Conservation (phyloP, 1,139 yeast genomes). For the Geotrichum carabidarum region DNA sequence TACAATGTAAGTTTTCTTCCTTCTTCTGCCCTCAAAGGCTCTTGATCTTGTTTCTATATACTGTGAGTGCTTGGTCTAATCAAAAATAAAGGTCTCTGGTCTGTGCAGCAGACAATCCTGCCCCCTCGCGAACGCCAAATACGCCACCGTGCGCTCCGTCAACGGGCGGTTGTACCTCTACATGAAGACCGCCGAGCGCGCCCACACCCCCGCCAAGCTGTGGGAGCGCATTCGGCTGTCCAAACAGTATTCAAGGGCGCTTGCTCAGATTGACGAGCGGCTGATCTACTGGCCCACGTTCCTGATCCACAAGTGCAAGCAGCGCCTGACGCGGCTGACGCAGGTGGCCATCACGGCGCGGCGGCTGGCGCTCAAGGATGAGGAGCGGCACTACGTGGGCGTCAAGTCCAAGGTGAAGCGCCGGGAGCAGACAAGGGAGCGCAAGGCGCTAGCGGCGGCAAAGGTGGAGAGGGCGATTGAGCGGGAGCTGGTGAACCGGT, state of each 20-base stretch:
- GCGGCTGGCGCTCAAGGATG: conserved; percentile 82
- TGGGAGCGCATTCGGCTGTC: conserved; percentile 93
- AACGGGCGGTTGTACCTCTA: conserved; percentile 86
- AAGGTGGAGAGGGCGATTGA: conserved; percentile 94
- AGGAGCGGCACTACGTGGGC: conserved; percentile 89
- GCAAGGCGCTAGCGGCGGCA: conserved; percentile 95
- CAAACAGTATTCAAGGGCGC: conserved; percentile 80
- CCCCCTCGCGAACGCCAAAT: conserved; percentile 91
- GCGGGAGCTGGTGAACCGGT: conserved; percentile 85
- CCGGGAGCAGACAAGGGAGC: conserved; percentile 88
- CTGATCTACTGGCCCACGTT: conserved; percentile 91
- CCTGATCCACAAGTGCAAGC: conserved; percentile 88
- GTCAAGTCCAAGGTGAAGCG: conserved; percentile 80
- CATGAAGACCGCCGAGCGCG: conserved; percentile 96
- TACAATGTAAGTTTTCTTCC: conserved; percentile 53
- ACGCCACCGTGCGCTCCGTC: conserved; percentile 86
- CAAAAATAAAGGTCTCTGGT: conserved; percentile 58
- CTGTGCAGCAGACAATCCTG: conserved; percentile 89
- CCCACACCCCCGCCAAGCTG: conserved; percentile 85
- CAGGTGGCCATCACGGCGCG: conserved; percentile 97
- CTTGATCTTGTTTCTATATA: conserved; percentile 28
- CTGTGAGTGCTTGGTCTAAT: no score
- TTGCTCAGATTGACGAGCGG: conserved; percentile 81
- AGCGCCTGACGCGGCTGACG: conserved; percentile 85
- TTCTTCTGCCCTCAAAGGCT: not conserved